Base-by-base conservation (phyloP, 176 grass and related monocot genomes). In the Lolium multiflorum region DNA sequence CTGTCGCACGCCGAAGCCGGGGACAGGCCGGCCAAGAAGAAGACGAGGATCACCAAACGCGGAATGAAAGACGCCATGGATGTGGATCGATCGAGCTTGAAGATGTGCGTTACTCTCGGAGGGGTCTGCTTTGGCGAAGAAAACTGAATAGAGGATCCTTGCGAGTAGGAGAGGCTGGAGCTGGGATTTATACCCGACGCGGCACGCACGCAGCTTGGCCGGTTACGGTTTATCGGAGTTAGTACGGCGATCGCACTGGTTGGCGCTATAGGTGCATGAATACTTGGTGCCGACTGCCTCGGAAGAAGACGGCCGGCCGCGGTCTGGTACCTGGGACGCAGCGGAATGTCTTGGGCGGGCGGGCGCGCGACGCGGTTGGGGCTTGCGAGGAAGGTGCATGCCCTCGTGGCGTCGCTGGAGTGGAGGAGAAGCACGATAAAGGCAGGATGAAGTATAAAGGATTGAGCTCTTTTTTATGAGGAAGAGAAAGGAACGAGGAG, bases 1-100 rank as follows among this genome's bases (percentile, higher is more conserved):
- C 90, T 76, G 75, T 92, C 88, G 59, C 90, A 90, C 41, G 83
- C 85, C 6, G 31, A 4, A 0, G 64, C 76, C 35, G 57, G 66
- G 2, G 90, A 70, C 54, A 56, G 15, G 16, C 4, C 57, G 4
- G 8, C 4, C 88, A 48, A 0, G 50, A 76, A 2, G 21, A 90
- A 22, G 48, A 21, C 0, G 38, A 69, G 7, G 38, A 77, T 5
- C 8, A 3, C 3, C n/a, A 22, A 2, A 64, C 22, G 61, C 11
- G 10, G 61, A 10, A 28, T 14, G 61, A 16, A 54, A 11, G 83
- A 61, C 88, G 83, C 71, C 88, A 86, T 77, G 78, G 20, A 61
- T 26, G 62, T 12, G 17, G 52, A 76, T 48, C 51, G 66, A 56
- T 43, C 4, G 51, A 57, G 50, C 50, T 49, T 9, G 81, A 48